Evolutionary conservation across 2,329 filamentous ascomycete genomes (phyloP).

Genomic region (Fusarium paranaense): DNA sequence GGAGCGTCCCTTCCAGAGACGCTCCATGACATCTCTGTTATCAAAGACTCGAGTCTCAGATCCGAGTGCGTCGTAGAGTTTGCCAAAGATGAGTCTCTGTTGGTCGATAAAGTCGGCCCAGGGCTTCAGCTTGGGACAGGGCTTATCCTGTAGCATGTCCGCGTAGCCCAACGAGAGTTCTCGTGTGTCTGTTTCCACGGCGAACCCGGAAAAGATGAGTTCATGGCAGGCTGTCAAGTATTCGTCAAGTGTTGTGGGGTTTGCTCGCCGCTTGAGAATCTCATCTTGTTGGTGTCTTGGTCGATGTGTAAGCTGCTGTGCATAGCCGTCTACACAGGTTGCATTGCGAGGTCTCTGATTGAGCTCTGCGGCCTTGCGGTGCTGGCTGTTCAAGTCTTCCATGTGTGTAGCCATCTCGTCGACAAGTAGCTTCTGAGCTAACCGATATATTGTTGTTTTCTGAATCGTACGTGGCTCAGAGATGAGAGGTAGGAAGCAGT

Average conservation of each 20-base stretch:
- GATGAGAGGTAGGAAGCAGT: neutral
- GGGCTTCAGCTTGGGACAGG: neutral
- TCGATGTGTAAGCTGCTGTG: neutral
- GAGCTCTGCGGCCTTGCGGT: neutral
- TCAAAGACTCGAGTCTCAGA: neutral
- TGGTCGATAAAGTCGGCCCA: neutral
- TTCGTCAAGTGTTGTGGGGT: neutral
- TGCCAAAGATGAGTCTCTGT: neutral
- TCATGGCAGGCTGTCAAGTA: neutral
- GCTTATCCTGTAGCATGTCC: neutral
- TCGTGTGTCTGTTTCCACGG: neutral
- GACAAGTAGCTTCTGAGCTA: neutral
- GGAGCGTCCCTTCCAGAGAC: neutral
- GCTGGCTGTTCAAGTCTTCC: neutral
- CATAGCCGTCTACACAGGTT: neutral
- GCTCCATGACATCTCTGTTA: neutral
- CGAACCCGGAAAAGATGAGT: neutral
- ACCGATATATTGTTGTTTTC: neutral
- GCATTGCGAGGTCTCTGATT: neutral
- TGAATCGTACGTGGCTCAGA: neutral
- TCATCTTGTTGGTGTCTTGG: neutral
- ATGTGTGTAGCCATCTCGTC: neutral
- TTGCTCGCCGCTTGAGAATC: neutral
- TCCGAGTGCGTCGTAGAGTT: neutral
- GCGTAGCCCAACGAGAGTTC: neutral